A percentile compares a stretch with the other conserved stretches of the same genome.
phyloP scores from a whole-genome alignment of 1,284 basidiomycete genomes.

The Apiotrichum veenhuisii region DNA sequence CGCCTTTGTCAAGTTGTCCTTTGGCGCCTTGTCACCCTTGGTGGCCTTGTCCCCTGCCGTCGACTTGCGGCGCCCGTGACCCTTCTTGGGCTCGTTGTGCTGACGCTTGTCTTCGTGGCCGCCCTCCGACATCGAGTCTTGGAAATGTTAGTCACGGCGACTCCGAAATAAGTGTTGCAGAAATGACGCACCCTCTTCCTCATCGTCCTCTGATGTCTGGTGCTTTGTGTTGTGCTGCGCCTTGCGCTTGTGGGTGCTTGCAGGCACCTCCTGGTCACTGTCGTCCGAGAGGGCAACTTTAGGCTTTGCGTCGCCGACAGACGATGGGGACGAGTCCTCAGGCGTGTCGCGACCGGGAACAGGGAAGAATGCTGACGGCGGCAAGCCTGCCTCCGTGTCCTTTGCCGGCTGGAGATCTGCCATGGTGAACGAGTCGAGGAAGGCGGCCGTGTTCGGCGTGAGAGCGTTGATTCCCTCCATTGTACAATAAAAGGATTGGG shows the following conservation, averaged over 20 bases:
- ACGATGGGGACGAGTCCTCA: constrained; percentile 37
- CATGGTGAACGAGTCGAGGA: constrained; percentile 38
- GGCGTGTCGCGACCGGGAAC: constrained; percentile 40
- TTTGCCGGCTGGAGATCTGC: constrained; percentile 8
- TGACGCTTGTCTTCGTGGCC: constrained; percentile 43
- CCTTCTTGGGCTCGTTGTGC: constrained; percentile 26
- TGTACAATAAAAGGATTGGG: neutral
- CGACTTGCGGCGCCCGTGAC: neutral
- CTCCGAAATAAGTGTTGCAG: neutral
- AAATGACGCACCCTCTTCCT: constrained; percentile 32
- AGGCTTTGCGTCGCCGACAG: constrained; percentile 8
- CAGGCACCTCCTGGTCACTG: constrained; percentile 10
- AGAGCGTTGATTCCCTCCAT: constrained; percentile 40
- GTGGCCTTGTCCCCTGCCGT: constrained; percentile 12
- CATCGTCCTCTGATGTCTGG: constrained; percentile 15
- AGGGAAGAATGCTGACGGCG: constrained; percentile 42
- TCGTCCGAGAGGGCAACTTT: constrained; percentile 10
- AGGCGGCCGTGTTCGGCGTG: constrained; percentile 44
- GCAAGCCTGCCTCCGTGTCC: constrained; percentile 20
- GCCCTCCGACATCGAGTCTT: constrained; percentile 35
- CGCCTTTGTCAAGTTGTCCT: constrained; percentile 36
- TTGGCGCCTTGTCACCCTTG: constrained; percentile 8
- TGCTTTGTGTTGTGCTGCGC: constrained; percentile 4
- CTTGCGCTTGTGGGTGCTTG: constrained; percentile 34
- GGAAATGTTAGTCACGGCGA: neutral